Conservation (phyloP, 208 protist genomes). For the Acanthamoeba lenticulata region DNA sequence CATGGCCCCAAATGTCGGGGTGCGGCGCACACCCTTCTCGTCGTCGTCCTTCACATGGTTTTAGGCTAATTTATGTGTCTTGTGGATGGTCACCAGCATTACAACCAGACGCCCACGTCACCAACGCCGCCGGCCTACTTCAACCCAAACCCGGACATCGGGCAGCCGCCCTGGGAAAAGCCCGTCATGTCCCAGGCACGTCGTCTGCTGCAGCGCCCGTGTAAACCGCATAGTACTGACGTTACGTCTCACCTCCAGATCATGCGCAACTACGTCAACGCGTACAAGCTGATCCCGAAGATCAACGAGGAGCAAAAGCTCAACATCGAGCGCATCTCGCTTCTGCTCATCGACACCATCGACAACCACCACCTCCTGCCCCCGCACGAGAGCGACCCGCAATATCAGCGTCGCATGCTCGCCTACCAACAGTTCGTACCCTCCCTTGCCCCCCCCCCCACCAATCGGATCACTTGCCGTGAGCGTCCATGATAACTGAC, state of each 20-base stretch:
- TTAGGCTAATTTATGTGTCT: neutral
- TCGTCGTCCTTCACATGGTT: neutral
- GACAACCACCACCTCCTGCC: conserved; percentile 8
- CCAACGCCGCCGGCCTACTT: neutral
- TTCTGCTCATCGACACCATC: neutral
- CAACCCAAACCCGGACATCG: neutral
- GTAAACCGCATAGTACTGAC: too few species aligned
- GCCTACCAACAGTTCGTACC: neutral
- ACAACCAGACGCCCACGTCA: neutral
- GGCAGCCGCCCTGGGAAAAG: neutral
- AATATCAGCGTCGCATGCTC: neutral
- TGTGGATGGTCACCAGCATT: neutral
- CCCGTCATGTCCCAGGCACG: neutral
- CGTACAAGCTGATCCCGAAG: conserved; percentile 43
- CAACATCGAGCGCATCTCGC: conserved; percentile 29
- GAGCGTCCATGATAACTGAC: neutral
- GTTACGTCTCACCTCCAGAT: neutral
- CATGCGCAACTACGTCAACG: conserved; percentile 36
- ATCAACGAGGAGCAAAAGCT: conserved; percentile 24
- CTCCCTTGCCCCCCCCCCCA: neutral
- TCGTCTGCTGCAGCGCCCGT: neutral
- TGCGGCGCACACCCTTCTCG: neutral
- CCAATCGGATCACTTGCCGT: neutral
- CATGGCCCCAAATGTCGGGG: neutral
- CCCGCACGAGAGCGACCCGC: neutral